Conservation (phyloP, 345 rosid species). For the Citrus sinensis region DNA sequence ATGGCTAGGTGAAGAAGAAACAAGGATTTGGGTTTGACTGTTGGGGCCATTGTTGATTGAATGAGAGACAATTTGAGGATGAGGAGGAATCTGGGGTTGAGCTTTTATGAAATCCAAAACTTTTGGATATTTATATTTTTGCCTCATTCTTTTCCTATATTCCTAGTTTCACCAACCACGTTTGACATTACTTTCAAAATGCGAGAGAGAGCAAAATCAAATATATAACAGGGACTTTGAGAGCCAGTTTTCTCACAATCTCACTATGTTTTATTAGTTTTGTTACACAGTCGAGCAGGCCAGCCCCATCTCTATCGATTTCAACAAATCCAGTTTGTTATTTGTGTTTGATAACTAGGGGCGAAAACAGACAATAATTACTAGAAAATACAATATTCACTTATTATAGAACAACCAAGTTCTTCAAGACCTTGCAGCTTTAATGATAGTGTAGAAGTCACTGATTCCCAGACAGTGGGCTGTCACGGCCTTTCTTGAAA, state of each 20-base stretch:
- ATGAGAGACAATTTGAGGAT: neutral
- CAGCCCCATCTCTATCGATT: neutral
- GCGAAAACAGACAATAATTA: neutral
- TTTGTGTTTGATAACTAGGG: neutral
- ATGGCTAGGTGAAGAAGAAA: constrained; percentile 4
- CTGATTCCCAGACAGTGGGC: constrained; percentile 60
- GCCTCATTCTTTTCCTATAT: neutral
- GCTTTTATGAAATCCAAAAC: neutral
- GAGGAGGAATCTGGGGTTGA: neutral
- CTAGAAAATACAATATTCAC: neutral
- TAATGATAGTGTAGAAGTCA: constrained; percentile 15
- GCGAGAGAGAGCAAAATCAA: neutral
- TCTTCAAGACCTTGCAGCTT: neutral
- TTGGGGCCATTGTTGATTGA: constrained; percentile 9
- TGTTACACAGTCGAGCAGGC: neutral
- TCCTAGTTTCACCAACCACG: neutral
- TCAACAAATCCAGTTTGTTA: neutral
- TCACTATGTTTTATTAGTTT: neutral
- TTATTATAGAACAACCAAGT: neutral
- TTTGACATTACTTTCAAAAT: no score
- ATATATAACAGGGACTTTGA: neutral
- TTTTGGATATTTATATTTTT: neutral
- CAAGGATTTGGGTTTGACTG: neutral
- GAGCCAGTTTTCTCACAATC: neutral
- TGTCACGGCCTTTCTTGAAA: constrained; percentile 47